Evolutionary conservation across 2,329 filamentous ascomycete genomes (phyloP).

Genomic region (Alternaria triticina): DNA sequence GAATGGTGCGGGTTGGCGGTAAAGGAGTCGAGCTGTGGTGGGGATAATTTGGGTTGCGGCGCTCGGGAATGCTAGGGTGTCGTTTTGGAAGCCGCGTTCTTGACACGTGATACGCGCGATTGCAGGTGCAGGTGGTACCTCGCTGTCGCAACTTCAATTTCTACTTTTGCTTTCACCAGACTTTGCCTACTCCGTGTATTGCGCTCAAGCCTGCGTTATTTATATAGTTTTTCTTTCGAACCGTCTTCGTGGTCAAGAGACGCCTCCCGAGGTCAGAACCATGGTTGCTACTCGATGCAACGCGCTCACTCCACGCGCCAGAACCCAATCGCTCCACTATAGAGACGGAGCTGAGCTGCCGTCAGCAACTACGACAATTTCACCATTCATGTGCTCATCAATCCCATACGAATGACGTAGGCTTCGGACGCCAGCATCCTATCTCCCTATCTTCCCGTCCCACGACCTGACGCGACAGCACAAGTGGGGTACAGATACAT

Average conservation of each 20-base stretch:
- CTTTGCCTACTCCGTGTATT: not conserved
- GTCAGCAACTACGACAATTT: not conserved
- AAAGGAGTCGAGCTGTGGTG: constrained; percentile 37
- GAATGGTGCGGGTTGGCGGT: constrained; percentile 26
- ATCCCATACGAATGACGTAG: not conserved
- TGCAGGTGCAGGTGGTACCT: not conserved
- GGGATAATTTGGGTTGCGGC: constrained; percentile 36
- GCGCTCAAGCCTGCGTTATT: not conserved
- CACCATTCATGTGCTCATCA: constrained; percentile 11
- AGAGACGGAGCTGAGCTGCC: not conserved
- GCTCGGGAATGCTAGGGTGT: constrained; percentile 33
- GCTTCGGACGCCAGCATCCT: constrained; percentile 11
- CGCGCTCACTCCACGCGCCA: not conserved
- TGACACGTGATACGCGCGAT: constrained; percentile 18
- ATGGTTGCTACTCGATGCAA: not conserved
- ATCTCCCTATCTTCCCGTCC: constrained; percentile 21
- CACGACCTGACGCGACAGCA: constrained; percentile 10
- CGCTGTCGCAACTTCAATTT: not conserved
- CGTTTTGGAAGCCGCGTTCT: constrained; percentile 8
- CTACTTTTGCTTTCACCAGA: not conserved
- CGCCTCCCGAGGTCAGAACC: not conserved
- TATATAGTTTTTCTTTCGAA: not conserved
- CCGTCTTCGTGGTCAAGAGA: not conserved
- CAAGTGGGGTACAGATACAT: constrained; percentile 22
- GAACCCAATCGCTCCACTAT: not conserved